Evolutionary conservation across 805 yeast genomes (phyloP).

Genomic region (Pichia californica): DNA sequence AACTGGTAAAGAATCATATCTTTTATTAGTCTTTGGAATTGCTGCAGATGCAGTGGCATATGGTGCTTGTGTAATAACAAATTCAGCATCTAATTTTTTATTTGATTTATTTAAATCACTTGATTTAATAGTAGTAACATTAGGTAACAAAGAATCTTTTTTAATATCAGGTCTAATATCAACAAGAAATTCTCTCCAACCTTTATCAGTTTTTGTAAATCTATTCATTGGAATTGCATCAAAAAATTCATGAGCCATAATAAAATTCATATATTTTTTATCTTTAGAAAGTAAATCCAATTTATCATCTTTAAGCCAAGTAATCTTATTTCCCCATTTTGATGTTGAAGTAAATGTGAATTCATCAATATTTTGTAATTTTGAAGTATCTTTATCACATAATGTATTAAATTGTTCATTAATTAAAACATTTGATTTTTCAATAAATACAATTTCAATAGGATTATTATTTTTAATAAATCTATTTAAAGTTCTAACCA

Average conservation of each 20-base stretch:
- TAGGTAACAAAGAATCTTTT: slow-evolving; percentile 15
- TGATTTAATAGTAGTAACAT: slow-evolving; percentile 15
- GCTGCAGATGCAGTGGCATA: slow-evolving; percentile 56
- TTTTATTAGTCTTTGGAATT: slow-evolving; percentile 42
- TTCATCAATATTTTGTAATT: slow-evolving; percentile 26
- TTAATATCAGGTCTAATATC: slow-evolving; percentile 35
- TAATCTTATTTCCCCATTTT: slow-evolving; percentile 45
- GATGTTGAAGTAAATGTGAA: slow-evolving; percentile 34
- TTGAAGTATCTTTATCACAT: slow-evolving; percentile 29
- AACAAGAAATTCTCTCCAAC: slow-evolving; percentile 77
- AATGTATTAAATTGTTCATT: slow-evolving; percentile 46
- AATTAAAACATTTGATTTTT: slow-evolving; percentile 63
- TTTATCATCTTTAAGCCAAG: slow-evolving; percentile 53
- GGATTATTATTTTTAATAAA: slow-evolving; percentile 29
- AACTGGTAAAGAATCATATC: slow-evolving; percentile 48
- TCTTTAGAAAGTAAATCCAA: slow-evolving; percentile 36
- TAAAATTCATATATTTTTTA: slow-evolving; percentile 42
- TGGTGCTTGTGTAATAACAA: slow-evolving; percentile 52
- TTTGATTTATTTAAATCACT: slow-evolving; percentile 3
- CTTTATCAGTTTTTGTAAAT: slow-evolving; percentile 53
- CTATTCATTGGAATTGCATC: slow-evolving; percentile 79
- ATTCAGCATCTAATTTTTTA: slow-evolving; percentile 25
- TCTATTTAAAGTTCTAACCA: slow-evolving; percentile 41
- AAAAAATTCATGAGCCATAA: slow-evolving; percentile 80
- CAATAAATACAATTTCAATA: slow-evolving; percentile 52